Evolutionary conservation across 1,284 basidiomycete genomes (phyloP).

Genomic region (Termitomyces sp.): DNA sequence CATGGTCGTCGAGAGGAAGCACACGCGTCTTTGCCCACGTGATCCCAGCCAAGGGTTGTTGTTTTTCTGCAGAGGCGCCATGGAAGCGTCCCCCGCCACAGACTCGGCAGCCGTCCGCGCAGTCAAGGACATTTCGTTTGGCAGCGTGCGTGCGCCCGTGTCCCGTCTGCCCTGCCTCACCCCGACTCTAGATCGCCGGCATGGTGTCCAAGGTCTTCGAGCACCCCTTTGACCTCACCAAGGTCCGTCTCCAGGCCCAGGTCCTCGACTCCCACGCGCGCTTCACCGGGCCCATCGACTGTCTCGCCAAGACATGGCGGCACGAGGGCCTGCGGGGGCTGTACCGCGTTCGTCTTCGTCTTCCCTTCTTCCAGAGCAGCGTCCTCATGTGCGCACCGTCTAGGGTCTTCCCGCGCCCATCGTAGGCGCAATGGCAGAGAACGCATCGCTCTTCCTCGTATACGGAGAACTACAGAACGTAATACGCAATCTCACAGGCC

Average conservation of each 20-base stretch:
- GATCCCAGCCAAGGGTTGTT: slow-evolving; percentile 5
- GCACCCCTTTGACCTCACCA: slow-evolving; percentile 74
- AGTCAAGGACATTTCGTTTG: slow-evolving; percentile 41
- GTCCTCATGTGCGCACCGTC: no score
- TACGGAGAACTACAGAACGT: slow-evolving; percentile 82
- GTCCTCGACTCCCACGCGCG: slow-evolving; percentile 66
- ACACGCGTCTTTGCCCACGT: slow-evolving; percentile 20
- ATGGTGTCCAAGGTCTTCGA: slow-evolving; percentile 65
- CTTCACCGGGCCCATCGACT: slow-evolving; percentile 85
- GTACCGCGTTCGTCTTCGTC: slow-evolving; percentile 64
- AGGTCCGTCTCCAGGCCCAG: slow-evolving; percentile 86
- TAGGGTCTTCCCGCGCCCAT: slow-evolving; percentile 92
- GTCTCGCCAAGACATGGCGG: slow-evolving; percentile 73
- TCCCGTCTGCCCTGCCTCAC: neutral
- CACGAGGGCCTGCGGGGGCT: slow-evolving; percentile 81
- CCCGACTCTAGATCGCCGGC: slow-evolving; percentile 51
- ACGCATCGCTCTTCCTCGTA: slow-evolving; percentile 84
- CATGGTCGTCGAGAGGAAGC: neutral
- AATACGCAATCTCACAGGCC: slow-evolving; percentile 34
- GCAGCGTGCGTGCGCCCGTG: slow-evolving; percentile 35
- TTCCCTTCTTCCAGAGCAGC: no score
- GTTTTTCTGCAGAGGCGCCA: no score
- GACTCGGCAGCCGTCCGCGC: slow-evolving; percentile 27
- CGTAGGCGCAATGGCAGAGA: slow-evolving; percentile 89
- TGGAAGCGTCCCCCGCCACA: slow-evolving; percentile 17